phyloP scores from a whole-genome alignment of 164 flowering plant genomes.

The Vitis labrusca region DNA sequence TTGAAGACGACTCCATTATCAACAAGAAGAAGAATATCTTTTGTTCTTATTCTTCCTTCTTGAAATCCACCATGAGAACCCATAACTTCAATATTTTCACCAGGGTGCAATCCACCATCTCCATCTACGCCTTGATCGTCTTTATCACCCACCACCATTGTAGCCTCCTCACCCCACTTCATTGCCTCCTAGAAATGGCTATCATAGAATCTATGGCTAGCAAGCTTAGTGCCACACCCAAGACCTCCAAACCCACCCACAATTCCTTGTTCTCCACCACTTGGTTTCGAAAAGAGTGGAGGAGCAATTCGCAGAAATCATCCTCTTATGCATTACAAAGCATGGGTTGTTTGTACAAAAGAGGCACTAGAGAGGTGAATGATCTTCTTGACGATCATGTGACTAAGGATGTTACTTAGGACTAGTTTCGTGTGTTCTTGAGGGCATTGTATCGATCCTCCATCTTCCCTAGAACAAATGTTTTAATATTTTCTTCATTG shows the following conservation, averaged over 20 bases:
- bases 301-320: background rate
- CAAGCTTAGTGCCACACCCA: background rate
- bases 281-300: constrained; percentile 4
- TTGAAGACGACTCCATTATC: constrained; percentile 33
- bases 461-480: constrained; percentile 53
- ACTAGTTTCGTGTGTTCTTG: constrained; percentile 50
- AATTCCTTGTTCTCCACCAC: background rate
- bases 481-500: constrained; percentile 43
- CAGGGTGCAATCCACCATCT: constrained; percentile 75
- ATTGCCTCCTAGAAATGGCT: constrained; percentile 31
- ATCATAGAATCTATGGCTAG: background rate
- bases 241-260: background rate
- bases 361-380: constrained; percentile 68
- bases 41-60: constrained; percentile 10
- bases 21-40: constrained; percentile 25
- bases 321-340: constrained; percentile 57
- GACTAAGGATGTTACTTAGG: constrained; percentile 28
- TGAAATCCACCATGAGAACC: constrained; percentile 2
- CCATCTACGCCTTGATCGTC: constrained; percentile 57
- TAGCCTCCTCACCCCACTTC: constrained; percentile 1
- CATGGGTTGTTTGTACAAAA: constrained; percentile 61
- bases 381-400: constrained; percentile 73
- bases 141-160: constrained; percentile 46
- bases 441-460: constrained; percentile 54
- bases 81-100: constrained; percentile 26